These are phyloP conservation scores for Penicillium brasilianum DNA, from an alignment of 2,329 filamentous ascomycete species.

Conservation along the genomic window DNA sequence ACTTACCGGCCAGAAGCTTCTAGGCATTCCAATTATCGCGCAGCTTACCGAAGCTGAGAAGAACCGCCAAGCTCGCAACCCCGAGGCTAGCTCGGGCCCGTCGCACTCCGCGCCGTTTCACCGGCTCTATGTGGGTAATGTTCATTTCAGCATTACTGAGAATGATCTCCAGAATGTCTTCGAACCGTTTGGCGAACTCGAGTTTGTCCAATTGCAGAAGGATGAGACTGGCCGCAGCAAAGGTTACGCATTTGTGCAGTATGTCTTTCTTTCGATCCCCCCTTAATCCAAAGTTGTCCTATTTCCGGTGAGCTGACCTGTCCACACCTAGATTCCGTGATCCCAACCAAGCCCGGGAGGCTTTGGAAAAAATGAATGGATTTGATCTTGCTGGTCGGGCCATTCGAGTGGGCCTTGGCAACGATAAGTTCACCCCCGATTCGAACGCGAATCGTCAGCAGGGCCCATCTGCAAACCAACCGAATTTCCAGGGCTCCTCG, in stretches of 20 bases:
- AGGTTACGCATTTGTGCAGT: slow-evolving; percentile 99
- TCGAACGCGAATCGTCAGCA: slow-evolving; percentile 94
- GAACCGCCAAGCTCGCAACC: slow-evolving; percentile 91
- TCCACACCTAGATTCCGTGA: slow-evolving; percentile 73
- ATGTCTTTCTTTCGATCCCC: slow-evolving; percentile 51
- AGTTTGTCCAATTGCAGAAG: slow-evolving; percentile 97
- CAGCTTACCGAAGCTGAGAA: slow-evolving; percentile 99
- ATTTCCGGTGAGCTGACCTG: slow-evolving; percentile 43
- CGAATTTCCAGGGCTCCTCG: slow-evolving; percentile 82
- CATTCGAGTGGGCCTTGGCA: slow-evolving; percentile 97
- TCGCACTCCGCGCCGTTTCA: slow-evolving; percentile 92
- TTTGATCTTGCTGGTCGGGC: slow-evolving; percentile 97
- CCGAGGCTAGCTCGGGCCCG: slow-evolving; percentile 69
- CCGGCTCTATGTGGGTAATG: slow-evolving; percentile 97
- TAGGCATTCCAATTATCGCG: slow-evolving; percentile 98
- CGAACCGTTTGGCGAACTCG: slow-evolving; percentile 94
- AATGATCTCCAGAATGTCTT: slow-evolving; percentile 95
- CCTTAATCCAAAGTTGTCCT: neutral
- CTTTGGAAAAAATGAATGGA: slow-evolving; percentile 98
- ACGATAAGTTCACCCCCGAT: slow-evolving; percentile 99
- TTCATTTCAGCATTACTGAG: slow-evolving; percentile 99
- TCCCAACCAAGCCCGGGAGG: slow-evolving; percentile 87
- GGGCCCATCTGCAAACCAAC: slow-evolving; percentile 69
- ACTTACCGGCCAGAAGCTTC: slow-evolving; percentile 96
- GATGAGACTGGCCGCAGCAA: slow-evolving; percentile 89